A percentile compares a stretch with the other conserved stretches of the same genome.
These are phyloP conservation scores for Aspergillus sojae DNA, from an alignment of 2,329 filamentous ascomycete species.

Conservation along the genomic window DNA sequence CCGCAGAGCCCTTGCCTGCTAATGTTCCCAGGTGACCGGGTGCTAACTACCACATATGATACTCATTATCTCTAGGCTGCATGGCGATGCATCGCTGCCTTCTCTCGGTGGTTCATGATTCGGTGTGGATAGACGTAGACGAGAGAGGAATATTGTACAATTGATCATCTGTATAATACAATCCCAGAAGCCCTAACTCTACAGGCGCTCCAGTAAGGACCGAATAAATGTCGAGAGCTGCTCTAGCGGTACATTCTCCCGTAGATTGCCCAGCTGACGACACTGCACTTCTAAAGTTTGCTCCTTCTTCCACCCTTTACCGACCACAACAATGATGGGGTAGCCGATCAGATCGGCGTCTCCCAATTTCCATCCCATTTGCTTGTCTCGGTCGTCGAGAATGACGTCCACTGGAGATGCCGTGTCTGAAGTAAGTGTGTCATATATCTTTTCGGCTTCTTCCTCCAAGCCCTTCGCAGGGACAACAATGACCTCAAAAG, in stretches of 20 bases:
- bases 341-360: constrained; percentile 92
- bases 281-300: constrained; percentile 77
- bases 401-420: constrained; percentile 60
- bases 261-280: constrained; percentile 62
- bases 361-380: constrained; percentile 80
- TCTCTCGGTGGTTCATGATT: background rate
- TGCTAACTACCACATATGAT: background rate
- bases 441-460: constrained; percentile 65
- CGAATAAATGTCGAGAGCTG: constrained; percentile 53
- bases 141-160: constrained; percentile 10
- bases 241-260: constrained; percentile 59
- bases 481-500: constrained; percentile 76
- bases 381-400: constrained; percentile 71
- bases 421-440: constrained; percentile 51
- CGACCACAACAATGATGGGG: constrained; percentile 78
- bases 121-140: background rate
- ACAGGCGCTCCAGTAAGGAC: constrained; percentile 56
- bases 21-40: background rate
- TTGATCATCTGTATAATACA: constrained; percentile 10
- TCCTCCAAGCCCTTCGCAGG: constrained; percentile 49
- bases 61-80: background rate
- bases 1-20: background rate
- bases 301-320: constrained; percentile 65
- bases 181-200: background rate
- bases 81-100: background rate